Base-by-base conservation (phyloP, 2,329 filamentous ascomycete species). In the Pseudopithomyces chartarum region DNA sequence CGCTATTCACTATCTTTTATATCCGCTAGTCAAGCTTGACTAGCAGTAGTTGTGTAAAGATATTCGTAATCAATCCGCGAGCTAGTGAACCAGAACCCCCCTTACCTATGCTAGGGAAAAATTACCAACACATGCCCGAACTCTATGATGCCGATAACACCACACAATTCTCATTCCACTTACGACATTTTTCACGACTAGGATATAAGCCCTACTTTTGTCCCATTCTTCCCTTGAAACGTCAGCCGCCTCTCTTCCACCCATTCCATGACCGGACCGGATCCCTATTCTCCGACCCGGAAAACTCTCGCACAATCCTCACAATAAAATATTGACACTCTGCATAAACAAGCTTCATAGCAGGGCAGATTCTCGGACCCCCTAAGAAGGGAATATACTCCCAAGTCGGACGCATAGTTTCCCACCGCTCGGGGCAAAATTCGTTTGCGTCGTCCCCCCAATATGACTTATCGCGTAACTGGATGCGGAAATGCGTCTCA, bases 401-500 rank as follows among this genome's bases (percentile, higher is more conserved):
- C 63, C 63, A 65, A 1, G 40, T 42, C 12, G 57, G 57, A 1
- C 56, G 47, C 1, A 53, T 22, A 15, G 1, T 6, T 10, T 62
- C 58, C 64, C 64, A 67, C 1, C 64, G 54, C 34, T 67, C 62
- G 15, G 61, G 64, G 6, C 29, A 29, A 44, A 65, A 67, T 0
- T 26, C 10, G 7, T 65, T 56, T 2, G 53, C 58, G 52, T 67
- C 62, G n/a, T 32, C 13, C 6, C 62, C 64, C 56, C 54, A 67
- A 23, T 61, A 59, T 15, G 6, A 32, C n/a, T 48, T 19, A 17
- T 57, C 56, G 2, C 64, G 52, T 6, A n/a, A 12, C 51, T 59
- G 60, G 2, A 44, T 19, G 6, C 58, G 54, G 23, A 52, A 63
- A 34, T 62, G 52, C 15, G 54, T 54, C 19, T 60, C 63, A 0